Evolutionary conservation across 2,329 filamentous ascomycete genomes (phyloP).

Genomic region (Fusarium equiseti): DNA sequence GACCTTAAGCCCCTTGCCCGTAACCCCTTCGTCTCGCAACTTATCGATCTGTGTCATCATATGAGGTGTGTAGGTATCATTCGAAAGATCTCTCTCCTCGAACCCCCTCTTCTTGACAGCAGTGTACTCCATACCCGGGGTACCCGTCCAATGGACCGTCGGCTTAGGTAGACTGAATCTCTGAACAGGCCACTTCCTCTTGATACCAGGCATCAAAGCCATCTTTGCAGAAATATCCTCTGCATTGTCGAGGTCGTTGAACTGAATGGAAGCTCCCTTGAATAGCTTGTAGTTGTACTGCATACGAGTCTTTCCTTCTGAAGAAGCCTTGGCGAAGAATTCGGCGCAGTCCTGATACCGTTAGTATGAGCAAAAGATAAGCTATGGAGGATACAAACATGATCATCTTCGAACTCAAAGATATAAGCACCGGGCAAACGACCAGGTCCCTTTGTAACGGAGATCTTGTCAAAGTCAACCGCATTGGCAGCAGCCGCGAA

Average conservation of each 20-base stretch:
- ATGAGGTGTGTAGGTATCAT: slow-evolving; percentile 62
- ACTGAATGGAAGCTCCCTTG: slow-evolving; percentile 66
- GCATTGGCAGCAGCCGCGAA: slow-evolving; percentile 52
- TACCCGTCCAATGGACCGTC: slow-evolving; percentile 56
- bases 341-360: slow-evolving; percentile 27
- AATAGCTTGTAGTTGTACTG: slow-evolving; percentile 65
- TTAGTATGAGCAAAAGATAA: not conserved
- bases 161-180: slow-evolving; percentile 60
- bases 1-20: slow-evolving; percentile 65
- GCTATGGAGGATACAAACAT: slow-evolving; percentile 52
- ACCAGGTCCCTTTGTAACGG: slow-evolving; percentile 33
- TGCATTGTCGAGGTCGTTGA: slow-evolving; percentile 60
- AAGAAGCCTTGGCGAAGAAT: slow-evolving; percentile 25
- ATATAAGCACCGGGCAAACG: slow-evolving; percentile 63
- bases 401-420: slow-evolving; percentile 64
- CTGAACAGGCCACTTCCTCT: slow-evolving; percentile 62
- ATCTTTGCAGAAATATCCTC: slow-evolving; percentile 58
- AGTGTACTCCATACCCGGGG: slow-evolving; percentile 41
- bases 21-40: slow-evolving; percentile 61
- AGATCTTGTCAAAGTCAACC: slow-evolving; percentile 43
- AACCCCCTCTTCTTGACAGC: slow-evolving; percentile 34
- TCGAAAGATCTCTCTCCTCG: slow-evolving; percentile 21
- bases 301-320: slow-evolving; percentile 60
- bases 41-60: slow-evolving; percentile 69
- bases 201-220: slow-evolving; percentile 58